Evolutionary conservation across 2,329 filamentous ascomycete genomes (phyloP), one percentile per base, ranked within the genome.

Genomic region (Colletotrichum simmondsii): DNA sequence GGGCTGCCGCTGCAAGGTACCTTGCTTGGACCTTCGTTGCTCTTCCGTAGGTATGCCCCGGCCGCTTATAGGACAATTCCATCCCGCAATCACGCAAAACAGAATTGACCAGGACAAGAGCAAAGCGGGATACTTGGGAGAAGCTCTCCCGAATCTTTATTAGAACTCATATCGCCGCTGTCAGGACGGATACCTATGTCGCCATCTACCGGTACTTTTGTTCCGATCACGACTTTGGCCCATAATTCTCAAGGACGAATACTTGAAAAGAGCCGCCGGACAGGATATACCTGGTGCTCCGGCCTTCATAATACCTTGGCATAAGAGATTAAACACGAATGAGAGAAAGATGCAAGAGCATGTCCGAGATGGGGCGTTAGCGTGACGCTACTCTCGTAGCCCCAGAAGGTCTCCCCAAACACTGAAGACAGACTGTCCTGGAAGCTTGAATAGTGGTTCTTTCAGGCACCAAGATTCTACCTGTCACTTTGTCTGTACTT

Each of bases 381-480:
- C 56, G 56, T 26, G 30, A 26, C 63, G 63, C 63, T 57, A 57
- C 63, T 26, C 22, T 64, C 68, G 24, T 59, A 70, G 60, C 68
- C 42, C 54, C 62, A 66, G 54, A 60, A 62, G 64, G 64, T 16
- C 64, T 61, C 49, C 46, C 49, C 68, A 35, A 71, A 32, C 19
- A 37, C 19, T 24, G 14, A 64, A 56, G 63, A 57, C 49, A 56
- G 63, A 62, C 49, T 57, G 62, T 72, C 65, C 37, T 68, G 58
- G 58, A 65, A 72, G 69, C 69, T 68, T 68, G 69, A 72, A 68
- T 42, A 68, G 65, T 68, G 69, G 65, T 32, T 26, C 64, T 26
- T 54, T 35, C 8, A 24, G 30, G 35, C 42, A 26, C 19, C 35
- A 16, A 16, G n/a, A 28, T 22, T 35, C 6, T 42, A 1, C 32